Conservation (phyloP, 768 basidiomycete genomes). For the Collybia nuda region DNA sequence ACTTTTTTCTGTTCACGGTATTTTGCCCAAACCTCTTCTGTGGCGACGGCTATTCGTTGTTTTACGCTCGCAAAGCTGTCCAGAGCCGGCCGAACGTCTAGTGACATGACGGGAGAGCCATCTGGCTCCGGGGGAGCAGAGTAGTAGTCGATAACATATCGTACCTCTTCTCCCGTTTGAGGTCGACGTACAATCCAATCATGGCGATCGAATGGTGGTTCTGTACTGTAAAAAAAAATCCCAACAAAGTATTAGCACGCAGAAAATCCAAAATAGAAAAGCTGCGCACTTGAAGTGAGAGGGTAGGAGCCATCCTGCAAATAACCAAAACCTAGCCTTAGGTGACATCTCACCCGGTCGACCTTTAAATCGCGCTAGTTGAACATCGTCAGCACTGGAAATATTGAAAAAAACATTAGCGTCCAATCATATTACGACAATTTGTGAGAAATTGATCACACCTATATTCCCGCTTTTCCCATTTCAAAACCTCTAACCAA, state of each 20-base stretch:
- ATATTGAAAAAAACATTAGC: conserved; percentile 1
- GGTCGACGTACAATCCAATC: conserved; percentile 94
- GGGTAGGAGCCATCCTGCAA: conserved; percentile 89
- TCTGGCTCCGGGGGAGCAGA: conserved; percentile 86
- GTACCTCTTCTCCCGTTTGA: conserved; percentile 75
- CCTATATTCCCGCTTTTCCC: conserved; percentile 77
- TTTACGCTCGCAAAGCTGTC: conserved; percentile 80
- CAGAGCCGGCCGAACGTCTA: conserved; percentile 94
- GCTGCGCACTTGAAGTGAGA: conserved; percentile 80
- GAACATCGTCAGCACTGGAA: conserved; percentile 61
- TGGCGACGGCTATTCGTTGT: conserved; percentile 68
- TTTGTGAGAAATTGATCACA: conserved; percentile 33
- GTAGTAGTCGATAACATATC: conserved; percentile 99
- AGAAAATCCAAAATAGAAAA: background rate
- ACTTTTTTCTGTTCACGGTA: conserved; percentile 35
- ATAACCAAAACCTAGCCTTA: conserved; percentile 85
- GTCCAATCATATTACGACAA: background rate
- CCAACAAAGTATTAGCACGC: conserved; percentile 1
- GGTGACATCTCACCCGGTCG: conserved; percentile 92
- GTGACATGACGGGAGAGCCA: conserved; percentile 91
- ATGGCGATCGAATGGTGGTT: conserved; percentile 96
- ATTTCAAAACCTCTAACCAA: conserved; percentile 91
- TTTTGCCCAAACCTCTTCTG: conserved; percentile 64
- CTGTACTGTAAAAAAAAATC: conserved; percentile 63
- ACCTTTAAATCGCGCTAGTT: conserved; percentile 85